phyloP scores from a whole-genome alignment of 2,329 filamentous ascomycete species.

The Ustulina deusta region DNA sequence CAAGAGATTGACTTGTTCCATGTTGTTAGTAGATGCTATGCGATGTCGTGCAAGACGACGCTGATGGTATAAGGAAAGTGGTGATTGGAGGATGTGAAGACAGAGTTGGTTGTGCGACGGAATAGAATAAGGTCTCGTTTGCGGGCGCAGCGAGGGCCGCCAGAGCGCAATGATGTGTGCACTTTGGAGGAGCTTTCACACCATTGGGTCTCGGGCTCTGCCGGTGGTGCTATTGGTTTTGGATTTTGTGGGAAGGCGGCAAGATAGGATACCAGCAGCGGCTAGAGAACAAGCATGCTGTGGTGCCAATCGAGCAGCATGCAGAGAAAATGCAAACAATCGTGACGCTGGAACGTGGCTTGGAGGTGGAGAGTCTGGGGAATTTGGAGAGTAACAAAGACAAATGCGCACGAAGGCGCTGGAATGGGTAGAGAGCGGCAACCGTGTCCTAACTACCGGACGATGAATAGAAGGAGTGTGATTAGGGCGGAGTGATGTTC shows the following conservation, averaged over 20 bases:
- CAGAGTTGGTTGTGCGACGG: neutral
- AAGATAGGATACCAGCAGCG: conserved; percentile 1
- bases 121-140: neutral
- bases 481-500: neutral
- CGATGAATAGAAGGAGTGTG: neutral
- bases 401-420: neutral
- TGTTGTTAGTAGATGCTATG: conserved; percentile 34
- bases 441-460: neutral
- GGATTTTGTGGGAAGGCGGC: neutral
- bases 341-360: neutral
- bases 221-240: neutral
- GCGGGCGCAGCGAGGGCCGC: neutral
- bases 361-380: conserved; percentile 13
- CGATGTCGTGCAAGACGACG: neutral
- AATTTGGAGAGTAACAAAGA: neutral
- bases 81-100: conserved; percentile 4
- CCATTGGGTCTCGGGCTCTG: neutral
- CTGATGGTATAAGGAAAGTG: neutral
- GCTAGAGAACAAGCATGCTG: conserved; percentile 17
- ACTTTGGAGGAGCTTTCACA: conserved; percentile 1
- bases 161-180: neutral
- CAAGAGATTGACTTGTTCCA: conserved; percentile 40
- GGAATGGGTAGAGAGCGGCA: neutral
- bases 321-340: conserved; percentile 10
- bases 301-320: neutral